Evolutionary conservation across 306 rosid species (phyloP), one percentile per base, ranked within the genome.

Genomic region (Vigna unguiculata): DNA sequence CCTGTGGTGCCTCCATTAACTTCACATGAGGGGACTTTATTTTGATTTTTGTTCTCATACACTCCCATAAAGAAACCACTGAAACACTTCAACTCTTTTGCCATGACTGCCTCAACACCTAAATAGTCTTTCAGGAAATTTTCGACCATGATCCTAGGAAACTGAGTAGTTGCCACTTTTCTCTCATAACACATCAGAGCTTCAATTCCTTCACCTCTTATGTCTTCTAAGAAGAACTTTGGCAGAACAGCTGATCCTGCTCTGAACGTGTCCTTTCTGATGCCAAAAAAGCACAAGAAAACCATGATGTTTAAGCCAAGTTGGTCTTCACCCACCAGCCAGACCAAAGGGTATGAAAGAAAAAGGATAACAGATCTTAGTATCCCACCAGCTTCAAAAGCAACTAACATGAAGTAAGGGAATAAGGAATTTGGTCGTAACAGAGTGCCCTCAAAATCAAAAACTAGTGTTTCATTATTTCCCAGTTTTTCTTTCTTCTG

Each of bases 321-420:
- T 34, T 85, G 75, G n/a, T 87, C 83, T 55, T 90, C 90, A 15
- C 92, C 88, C 25, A 79, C 55, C 40, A 89, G n/a, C 77, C 88
- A 75, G 16, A 89, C 82, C 22, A 89, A 69, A 76, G 94, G 94
- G 82, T 86, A 86, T 34, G 82, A 64, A 11, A 88, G 84, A 25
- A 89, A 76, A 81, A 91, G 55, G 69, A 85, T 32, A 16, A 89
- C 71, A 46, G 85, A 78, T 64, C 97, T 83, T 12, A 85, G 24
- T 12, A 87, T 7, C 20, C 94, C 91, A 13, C 91, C 89, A 30
- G 87, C 97, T 81, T 91, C 97, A 71, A 89, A 86, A 41, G 94
- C 92, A 71, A 88, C 91, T 17, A 91, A 83, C 92, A 89, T 80
- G 87, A 91, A 91, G 78, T 89, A 91, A 38, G 97, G 89, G 59